Percentiles rank a stretch among this genome's conserved stretches.
Conservation (phyloP, 257 asterid genomes). For the Phtheirospermum japonicum region DNA sequence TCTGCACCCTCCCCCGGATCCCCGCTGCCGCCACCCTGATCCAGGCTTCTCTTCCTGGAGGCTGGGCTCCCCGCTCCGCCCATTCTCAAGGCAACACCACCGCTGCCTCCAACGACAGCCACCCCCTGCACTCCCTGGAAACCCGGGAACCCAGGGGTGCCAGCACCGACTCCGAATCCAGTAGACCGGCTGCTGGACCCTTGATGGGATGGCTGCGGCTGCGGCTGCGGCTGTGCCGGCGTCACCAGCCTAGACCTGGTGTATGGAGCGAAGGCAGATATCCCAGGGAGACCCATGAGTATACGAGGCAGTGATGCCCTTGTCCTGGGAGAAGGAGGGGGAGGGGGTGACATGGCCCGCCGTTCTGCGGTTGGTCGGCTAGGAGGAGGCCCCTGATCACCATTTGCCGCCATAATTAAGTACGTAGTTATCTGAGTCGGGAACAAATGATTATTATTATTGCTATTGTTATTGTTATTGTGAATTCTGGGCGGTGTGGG, state of each 20-base stretch:
- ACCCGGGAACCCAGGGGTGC: background rate
- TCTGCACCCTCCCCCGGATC: background rate
- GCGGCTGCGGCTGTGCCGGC: background rate
- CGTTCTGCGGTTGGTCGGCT: too few species aligned
- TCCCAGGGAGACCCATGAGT: slow-evolving; percentile 30
- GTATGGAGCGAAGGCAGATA: slow-evolving; percentile 25
- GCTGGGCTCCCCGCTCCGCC: slow-evolving; percentile 22
- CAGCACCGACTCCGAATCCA: background rate
- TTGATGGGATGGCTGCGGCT: background rate
- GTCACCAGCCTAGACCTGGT: background rate
- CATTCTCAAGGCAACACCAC: background rate
- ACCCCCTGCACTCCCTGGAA: background rate
- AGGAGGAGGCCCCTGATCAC: too few species aligned
- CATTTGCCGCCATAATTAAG: too few species aligned
- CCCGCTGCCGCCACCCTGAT: background rate
- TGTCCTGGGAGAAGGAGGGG: background rate
- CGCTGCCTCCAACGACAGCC: background rate
- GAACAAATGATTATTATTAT: too few species aligned
- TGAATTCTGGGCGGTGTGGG: too few species aligned
- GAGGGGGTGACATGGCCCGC: too few species aligned
- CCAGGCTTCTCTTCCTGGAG: slow-evolving; percentile 22
- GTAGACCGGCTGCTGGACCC: too few species aligned
- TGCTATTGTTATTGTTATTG: too few species aligned
- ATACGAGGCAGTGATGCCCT: background rate
- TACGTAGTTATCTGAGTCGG: too few species aligned